These are phyloP conservation scores for Stereum hirsutum DNA, from an alignment of 1,284 basidiomycete species.

Conservation along the genomic window DNA sequence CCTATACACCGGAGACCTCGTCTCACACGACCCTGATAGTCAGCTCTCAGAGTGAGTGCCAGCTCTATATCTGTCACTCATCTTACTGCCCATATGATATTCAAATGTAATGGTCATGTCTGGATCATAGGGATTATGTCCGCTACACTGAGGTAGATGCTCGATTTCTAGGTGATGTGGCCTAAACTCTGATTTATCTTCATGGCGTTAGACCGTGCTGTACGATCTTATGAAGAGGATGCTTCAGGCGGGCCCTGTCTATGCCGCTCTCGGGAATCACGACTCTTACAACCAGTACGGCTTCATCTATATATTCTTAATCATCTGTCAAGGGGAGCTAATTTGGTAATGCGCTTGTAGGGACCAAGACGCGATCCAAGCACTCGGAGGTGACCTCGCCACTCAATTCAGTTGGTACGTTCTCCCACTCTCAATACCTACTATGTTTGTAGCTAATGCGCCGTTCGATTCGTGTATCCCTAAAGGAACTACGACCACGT, in stretches of 20 bases:
- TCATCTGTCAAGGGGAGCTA: slow-evolving; percentile 1
- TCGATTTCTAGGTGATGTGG: neutral
- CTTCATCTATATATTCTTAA: slow-evolving; percentile 8
- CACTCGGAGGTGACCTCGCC: slow-evolving; percentile 42
- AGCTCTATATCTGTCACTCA: neutral
- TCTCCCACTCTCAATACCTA: neutral
- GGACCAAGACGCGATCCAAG: slow-evolving; percentile 56
- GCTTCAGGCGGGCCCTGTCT: slow-evolving; percentile 58
- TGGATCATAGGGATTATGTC: slow-evolving; percentile 17
- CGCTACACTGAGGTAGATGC: slow-evolving; percentile 43
- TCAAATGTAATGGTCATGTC: neutral
- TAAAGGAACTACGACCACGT: slow-evolving; percentile 70
- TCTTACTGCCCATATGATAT: too few species aligned
- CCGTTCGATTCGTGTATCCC: neutral
- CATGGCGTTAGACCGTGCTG: slow-evolving; percentile 37
- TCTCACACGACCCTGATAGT: slow-evolving; percentile 61
- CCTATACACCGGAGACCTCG: slow-evolving; percentile 71
- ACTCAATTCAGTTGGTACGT: slow-evolving; percentile 58
- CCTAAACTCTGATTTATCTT: neutral
- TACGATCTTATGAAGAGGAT: slow-evolving; percentile 57
- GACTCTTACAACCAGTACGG: slow-evolving; percentile 57
- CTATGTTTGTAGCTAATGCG: neutral
- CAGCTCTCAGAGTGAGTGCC: slow-evolving; percentile 45
- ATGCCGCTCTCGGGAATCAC: slow-evolving; percentile 70
- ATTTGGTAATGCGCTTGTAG: slow-evolving; percentile 19